Evolutionary conservation across 345 rosid genomes (phyloP).

Genomic region (Populus euphratica): DNA sequence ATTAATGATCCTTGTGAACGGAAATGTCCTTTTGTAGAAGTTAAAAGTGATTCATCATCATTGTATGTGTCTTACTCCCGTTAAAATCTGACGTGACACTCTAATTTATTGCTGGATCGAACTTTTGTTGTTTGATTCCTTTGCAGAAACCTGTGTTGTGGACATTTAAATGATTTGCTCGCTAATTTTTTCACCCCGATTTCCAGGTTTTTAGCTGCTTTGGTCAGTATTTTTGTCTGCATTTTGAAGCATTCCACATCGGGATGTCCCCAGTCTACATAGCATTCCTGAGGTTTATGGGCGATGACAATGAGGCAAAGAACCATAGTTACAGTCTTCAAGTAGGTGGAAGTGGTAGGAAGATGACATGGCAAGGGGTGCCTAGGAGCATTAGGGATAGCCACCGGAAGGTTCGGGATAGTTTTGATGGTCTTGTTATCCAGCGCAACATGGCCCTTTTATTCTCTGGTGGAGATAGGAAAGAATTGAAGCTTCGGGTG

Average conservation of each 20-base stretch:
- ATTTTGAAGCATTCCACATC: conserved; percentile 79
- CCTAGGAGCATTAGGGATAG: conserved; percentile 78
- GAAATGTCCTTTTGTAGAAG: not conserved
- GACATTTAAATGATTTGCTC: not conserved
- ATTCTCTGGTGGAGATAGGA: conserved; percentile 77
- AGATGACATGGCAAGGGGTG: conserved; percentile 74
- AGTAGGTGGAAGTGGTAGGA: conserved; percentile 82
- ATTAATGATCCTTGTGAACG: not conserved
- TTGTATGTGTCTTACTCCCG: not conserved
- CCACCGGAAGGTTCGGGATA: conserved; percentile 74
- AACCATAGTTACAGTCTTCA: conserved; percentile 76
- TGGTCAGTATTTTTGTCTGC: conserved; percentile 75
- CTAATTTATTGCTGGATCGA: not conserved
- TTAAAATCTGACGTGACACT: not conserved
- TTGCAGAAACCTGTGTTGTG: not conserved
- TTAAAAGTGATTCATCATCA: not conserved
- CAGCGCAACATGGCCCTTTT: conserved; percentile 79
- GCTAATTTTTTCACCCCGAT: not conserved
- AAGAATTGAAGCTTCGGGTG: conserved; percentile 74
- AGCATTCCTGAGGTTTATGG: conserved; percentile 77
- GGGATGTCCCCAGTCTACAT: conserved; percentile 77
- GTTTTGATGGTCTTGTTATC: conserved; percentile 76
- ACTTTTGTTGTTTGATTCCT: not conserved
- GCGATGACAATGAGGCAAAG: conserved; percentile 72
- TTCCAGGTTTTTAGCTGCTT: conserved; percentile 72